Base-by-base conservation (phyloP, 345 rosid genomes). In the Populus ilicifolia region DNA sequence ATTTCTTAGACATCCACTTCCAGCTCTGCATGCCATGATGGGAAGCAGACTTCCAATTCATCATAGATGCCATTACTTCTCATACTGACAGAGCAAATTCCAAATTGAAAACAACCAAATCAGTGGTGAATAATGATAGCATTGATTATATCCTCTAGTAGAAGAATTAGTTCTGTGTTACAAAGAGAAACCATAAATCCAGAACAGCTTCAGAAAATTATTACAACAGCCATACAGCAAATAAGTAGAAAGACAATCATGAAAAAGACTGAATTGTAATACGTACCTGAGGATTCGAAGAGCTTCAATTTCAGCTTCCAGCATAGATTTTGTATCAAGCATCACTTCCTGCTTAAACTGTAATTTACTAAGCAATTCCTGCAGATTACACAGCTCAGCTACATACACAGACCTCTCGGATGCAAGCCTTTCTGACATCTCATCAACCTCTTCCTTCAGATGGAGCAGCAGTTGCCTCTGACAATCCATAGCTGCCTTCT, bases 221-320 rank as follows among this genome's bases (percentile, higher is more conserved):
- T 48, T 48, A 48, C 5, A 6, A 14, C 18, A 48, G 50, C 50
- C 50, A 46, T 3, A 14, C 18, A 21, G 7, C 12, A 54, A 54
- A 7, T 25, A 8, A 21, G 5, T 29, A 67, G 3, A 29, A 70
- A 35, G 5, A 35, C 13, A 16, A 56, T 46, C 27, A 63, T 27
- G 29, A 39, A 2, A 13, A 52, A 36, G 27, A n/a, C 18, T 48
- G 29, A 43, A 78, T 36, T 65, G 23, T 56, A 76, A 35, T 41
- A 74, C 20, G 85, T 88, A 93, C 99, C 93, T 90, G 67, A 93
- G 92, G 75, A 92, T 96, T 25, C 89, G 82, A 75, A 90, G 71
- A 67, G 98, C 99, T 86, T 93, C 97, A 12, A 83, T 77, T 89
- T 93, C 97, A 75, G 96, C 90, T 85, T 90, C 92, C 35, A 89